These are phyloP conservation scores for Colletotrichum lini DNA, from an alignment of 2,329 filamentous ascomycete species.

Conservation along the genomic window DNA sequence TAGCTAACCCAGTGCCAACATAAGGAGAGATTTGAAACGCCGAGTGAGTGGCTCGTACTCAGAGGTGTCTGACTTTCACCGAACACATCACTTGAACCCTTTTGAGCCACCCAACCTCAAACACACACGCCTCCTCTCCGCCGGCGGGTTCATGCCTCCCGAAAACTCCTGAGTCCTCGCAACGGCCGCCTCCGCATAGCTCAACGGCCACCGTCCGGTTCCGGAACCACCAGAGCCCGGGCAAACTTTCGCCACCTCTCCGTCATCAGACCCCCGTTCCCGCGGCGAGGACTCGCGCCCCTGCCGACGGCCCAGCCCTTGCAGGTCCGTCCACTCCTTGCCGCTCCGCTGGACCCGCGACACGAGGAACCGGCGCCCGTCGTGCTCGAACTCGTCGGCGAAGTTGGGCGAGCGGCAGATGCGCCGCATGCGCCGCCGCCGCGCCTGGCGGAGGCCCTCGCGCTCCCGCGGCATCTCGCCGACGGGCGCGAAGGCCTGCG, in stretches of 20 bases:
- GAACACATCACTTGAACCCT: background rate
- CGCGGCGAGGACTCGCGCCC: background rate
- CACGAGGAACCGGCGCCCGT: conserved; percentile 8
- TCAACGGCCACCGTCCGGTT: background rate
- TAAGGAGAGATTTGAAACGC: too few species aligned
- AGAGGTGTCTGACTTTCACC: background rate
- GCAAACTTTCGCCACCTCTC: too few species aligned
- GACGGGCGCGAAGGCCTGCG: conserved; percentile 11
- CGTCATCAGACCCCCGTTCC: background rate
- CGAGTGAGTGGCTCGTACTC: too few species aligned
- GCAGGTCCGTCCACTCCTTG: conserved; percentile 21
- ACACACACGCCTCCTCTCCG: background rate
- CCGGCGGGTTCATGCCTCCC: background rate
- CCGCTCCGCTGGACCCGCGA: conserved; percentile 12
- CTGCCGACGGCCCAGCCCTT: background rate
- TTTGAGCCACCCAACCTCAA: background rate
- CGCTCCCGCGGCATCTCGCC: conserved; percentile 10
- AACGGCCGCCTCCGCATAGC: background rate
- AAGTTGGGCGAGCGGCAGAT: conserved; percentile 22
- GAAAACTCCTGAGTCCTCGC: background rate
- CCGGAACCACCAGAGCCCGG: too few species aligned
- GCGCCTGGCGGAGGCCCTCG: conserved; percentile 3
- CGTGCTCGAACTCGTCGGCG: conserved; percentile 17
- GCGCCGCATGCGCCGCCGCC: conserved; percentile 20
- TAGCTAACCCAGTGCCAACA: too few species aligned